Base-by-base conservation (phyloP, 1,284 basidiomycete species). In the Malassezia equina region DNA sequence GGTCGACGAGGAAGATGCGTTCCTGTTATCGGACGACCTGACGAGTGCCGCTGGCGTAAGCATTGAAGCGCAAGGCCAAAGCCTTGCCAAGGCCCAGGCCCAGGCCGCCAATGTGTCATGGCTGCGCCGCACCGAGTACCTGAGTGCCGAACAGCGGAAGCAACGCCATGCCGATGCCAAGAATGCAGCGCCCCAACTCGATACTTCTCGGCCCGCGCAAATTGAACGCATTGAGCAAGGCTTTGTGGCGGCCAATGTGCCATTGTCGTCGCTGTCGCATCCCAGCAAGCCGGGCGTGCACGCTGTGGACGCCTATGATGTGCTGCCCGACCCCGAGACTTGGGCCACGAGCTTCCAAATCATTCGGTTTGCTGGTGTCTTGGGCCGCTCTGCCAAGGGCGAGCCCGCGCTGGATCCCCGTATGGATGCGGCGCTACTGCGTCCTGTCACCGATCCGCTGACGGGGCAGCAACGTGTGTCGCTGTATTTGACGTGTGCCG, bases 301-400 rank as follows among this genome's bases (percentile, higher is more conserved):
- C 27, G 67, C 71, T 3, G 59, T 66, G 12, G 62, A 68, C 44
- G 55, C 62, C 11, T 70, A 63, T 57, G 66, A 69, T 45, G 59
- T 74, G 51, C 61, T 73, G 24, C 71, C 71, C 4, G 71, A 74
- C 47, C 60, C 65, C 23, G 70, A 74, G 40, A 74, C 71, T 3
- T 74, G 71, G 71, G 66, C 71, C 6, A 73, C 71, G 28, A 51
- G 63, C 17, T 64, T 65, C 52, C 64, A 71, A 33, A 55, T 74
- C 8, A 67, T 73, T n/a, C 66, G 67, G 17, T 74, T 74, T 59
- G 59, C 60, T 34, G 67, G 70, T 48, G 60, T 57, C 19, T 65
- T 71, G 4, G 71, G 71, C 29, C 60, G 64, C 31, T 56, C 58
- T 45, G 33, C 54, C 40, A 63, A 63, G 15, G 65, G 63, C 44